Evolutionary conservation across 345 rosid species (phyloP), one percentile per base, ranked within the genome.

Genomic region (Melaleuca quinquenervia): DNA sequence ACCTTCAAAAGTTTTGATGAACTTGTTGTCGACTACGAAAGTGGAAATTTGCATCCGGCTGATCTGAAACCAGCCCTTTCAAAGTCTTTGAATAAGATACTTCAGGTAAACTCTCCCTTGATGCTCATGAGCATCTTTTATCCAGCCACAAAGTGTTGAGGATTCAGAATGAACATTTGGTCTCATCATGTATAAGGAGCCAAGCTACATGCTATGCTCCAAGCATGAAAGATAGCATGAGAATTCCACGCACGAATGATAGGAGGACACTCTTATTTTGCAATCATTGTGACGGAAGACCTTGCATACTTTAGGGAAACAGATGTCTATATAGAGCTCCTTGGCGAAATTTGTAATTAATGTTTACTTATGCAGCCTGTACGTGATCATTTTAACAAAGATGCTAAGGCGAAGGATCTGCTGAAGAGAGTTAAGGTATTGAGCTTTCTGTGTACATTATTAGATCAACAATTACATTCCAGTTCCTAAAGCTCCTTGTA

Each of bases 11-110:
- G 78, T 86, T 93, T 88, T 89, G 95, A 96, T 84, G 96, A 96
- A 83, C 93, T 97, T 89, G 92, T 91, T 60, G 87, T 92, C 49
- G 95, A 94, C 84, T 97, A 94, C 75, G 94, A 88, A 88, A 92
- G 92, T 85, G 97, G 93, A 1, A 84, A 88, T 27, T 88, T 97
- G 89, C 98, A 95, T 90, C 97, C 98, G 45, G 94, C 87, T 51
- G 96, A 95, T 89, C 88, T 96, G 50, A 97, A 96, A 88, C 93
- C 93, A 24, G 93, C 96, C 84, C 92, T 94, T 74, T 82, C 94
- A 85, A 95, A 85, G 85, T 92, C 98, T 48, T 82, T 95, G 84
- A 95, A 96, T 84, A 89, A 85, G 90, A 94, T 95, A 88, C 91
- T 95, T 88, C 93, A 93, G 94, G 98, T 93, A 86, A 92, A 90